Conservation (phyloP, 1,139 yeast genomes). For the Protomyces macrosporus region DNA sequence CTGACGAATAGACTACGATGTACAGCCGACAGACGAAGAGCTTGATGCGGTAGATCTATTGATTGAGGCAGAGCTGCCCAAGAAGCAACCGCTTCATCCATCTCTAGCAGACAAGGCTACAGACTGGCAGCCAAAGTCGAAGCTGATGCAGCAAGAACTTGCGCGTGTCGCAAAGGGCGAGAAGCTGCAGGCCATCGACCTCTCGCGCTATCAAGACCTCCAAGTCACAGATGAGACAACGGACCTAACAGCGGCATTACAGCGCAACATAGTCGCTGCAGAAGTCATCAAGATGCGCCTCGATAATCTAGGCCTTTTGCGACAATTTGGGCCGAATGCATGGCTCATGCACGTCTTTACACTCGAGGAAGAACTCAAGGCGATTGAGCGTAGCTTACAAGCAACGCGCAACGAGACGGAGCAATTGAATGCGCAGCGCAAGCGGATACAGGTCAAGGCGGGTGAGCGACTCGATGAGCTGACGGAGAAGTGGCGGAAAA, state of each 20-base stretch:
- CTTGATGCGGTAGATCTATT: conserved; percentile 15
- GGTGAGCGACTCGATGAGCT: conserved; percentile 2
- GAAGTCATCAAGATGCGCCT: conserved; percentile 6
- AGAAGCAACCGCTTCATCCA: conserved; percentile 13
- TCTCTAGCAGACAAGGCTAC: conserved; percentile 2
- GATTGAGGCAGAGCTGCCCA: conserved; percentile 12
- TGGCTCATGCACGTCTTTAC: conserved; percentile 15
- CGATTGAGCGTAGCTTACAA: conserved; percentile 5
- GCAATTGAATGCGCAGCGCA: conserved; percentile 11
- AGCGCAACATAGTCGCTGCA: conserved; percentile 11
- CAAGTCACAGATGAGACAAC: background rate
- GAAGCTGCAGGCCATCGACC: conserved; percentile 11
- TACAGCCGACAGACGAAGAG: conserved; percentile 14
- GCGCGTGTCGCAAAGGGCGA: conserved; percentile 5
- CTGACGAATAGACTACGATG: conserved; percentile 1
- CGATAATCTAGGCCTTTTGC: conserved; percentile 9
- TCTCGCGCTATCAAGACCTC: conserved; percentile 12
- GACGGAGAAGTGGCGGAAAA: conserved; percentile 4
- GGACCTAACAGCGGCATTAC: background rate
- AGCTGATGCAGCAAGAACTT: conserved; percentile 7
- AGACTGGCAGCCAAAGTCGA: conserved; percentile 2
- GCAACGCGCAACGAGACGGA: conserved; percentile 9
- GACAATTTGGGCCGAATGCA: conserved; percentile 17
- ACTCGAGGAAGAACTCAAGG: conserved; percentile 6
- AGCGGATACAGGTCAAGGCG: conserved; percentile 5